Base-by-base conservation (phyloP, 2,329 filamentous ascomycete species). In the Paecilomyces formosus region DNA sequence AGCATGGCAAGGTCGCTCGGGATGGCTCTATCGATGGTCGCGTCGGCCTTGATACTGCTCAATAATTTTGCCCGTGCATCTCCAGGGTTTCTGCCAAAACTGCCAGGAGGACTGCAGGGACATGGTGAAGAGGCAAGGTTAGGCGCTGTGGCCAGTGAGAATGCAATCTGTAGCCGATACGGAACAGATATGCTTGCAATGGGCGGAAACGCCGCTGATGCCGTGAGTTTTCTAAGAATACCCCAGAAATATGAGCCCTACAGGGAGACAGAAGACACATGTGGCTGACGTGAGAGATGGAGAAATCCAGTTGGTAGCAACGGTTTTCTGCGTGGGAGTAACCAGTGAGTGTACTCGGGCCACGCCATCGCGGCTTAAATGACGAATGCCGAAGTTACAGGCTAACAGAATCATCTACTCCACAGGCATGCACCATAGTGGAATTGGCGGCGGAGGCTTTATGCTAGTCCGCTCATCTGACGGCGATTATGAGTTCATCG, bases 381-480 rank as follows among this genome's bases (percentile, higher is more conserved):
- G 33, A 11, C 22, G 12, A 15, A 31, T 33, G 6, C 28, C 61
- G 60, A 45, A 18, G 39, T n/a, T 18, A n/a, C 18, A 8, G n/a
- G 54, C 61, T 21, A 8, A 8, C 22, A 9, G 21, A 21, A 22
- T 8, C n/a, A 18, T 8, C 22, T 11, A 24, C 50, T 45, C 39
- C 15, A n/a, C 33, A 81, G 79, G 82, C 58, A 89, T 89, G 85
- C 89, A 90, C 65, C 89, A 92, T 71, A 80, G 76, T 49, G 92
- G 93, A 15, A 88, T 97, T 60, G 92, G 90, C 21, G 93, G 93
- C 6, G 93, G 93, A 49, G 93, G 93, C 1, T 97, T 97, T 75
- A 89, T 92, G 82, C 80, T 96, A 4, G 84, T 96, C 4, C 86
- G 90, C 54, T 81, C 85, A 33, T 76, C 84, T 15, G 79, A 90